Conservation (phyloP, 345 rosid species). For the Noccaea bulbosa region DNA sequence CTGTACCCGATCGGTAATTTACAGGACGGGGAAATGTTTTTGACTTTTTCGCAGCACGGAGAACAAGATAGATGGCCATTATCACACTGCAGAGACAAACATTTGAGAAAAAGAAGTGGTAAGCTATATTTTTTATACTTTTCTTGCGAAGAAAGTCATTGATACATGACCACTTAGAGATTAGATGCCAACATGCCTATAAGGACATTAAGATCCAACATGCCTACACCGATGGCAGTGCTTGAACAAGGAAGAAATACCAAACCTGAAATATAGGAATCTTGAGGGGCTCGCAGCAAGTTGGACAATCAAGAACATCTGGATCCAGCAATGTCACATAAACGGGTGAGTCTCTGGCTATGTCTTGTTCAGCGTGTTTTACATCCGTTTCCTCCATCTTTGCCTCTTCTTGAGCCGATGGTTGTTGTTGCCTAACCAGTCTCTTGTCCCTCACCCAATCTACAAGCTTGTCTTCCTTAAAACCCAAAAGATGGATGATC, state of each 20-base stretch:
- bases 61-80: conserved; percentile 66
- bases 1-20: conserved; percentile 5
- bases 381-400: background rate
- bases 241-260: background rate
- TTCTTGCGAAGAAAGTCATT: too few relatives aligned
- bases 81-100: conserved; percentile 46
- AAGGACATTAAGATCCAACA: too few relatives aligned
- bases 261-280: background rate
- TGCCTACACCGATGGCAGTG: too few relatives aligned
- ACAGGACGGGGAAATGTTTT: conserved; percentile 52
- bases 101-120: too few relatives aligned
- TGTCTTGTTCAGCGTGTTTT: background rate
- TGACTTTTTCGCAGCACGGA: conserved; percentile 45
- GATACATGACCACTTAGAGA: too few relatives aligned
- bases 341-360: background rate
- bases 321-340: background rate
- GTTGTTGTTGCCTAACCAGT: too few relatives aligned
- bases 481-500: too few relatives aligned
- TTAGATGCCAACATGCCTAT: too few relatives aligned
- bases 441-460: too few relatives aligned
- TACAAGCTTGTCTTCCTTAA: too few relatives aligned
- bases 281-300: background rate
- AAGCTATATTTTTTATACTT: too few relatives aligned
- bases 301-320: background rate
- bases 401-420: too few relatives aligned